phyloP scores from a whole-genome alignment of 768 basidiomycete species.

The Fomitopsis serialis region DNA sequence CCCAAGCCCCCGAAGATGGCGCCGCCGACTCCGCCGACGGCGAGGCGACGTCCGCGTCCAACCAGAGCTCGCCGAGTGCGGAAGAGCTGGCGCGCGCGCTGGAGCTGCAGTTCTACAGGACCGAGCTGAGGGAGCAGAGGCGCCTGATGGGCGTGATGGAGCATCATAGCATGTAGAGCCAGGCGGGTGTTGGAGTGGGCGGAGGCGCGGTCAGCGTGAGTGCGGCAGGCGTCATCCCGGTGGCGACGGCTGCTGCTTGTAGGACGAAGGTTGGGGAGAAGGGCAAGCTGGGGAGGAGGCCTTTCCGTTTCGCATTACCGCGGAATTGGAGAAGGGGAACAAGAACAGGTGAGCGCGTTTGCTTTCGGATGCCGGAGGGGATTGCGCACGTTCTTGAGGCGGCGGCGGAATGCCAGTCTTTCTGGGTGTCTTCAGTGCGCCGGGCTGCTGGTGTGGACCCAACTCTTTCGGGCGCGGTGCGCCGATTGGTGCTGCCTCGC shows the following conservation, averaged over 20 bases:
- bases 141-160: conserved; percentile 89
- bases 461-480: no score
- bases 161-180: conserved; percentile 70
- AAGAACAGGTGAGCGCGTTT: conserved; percentile 74
- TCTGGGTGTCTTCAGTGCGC: not conserved
- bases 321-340: conserved; percentile 89
- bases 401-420: not conserved
- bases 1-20: not conserved
- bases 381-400: not conserved
- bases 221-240: not conserved
- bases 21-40: not conserved
- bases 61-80: conserved; percentile 27
- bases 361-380: no score
- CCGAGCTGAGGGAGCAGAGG: conserved; percentile 88
- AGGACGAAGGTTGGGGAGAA: conserved; percentile 2
- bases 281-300: conserved; percentile 3
- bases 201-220: not conserved
- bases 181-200: conserved; percentile 9
- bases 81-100: conserved; percentile 68
- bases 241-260: no score
- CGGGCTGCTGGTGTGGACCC: no score
- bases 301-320: conserved; percentile 92
- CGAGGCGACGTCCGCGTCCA: not conserved
- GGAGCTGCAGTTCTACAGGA: conserved; percentile 89
- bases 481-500: no score